A percentile compares a stretch with the other conserved stretches of the same genome.
These are phyloP conservation scores for Takakia lepidozioides DNA, from an alignment of 225 moss, liverwort and hornwort species.

Conservation along the genomic window DNA sequence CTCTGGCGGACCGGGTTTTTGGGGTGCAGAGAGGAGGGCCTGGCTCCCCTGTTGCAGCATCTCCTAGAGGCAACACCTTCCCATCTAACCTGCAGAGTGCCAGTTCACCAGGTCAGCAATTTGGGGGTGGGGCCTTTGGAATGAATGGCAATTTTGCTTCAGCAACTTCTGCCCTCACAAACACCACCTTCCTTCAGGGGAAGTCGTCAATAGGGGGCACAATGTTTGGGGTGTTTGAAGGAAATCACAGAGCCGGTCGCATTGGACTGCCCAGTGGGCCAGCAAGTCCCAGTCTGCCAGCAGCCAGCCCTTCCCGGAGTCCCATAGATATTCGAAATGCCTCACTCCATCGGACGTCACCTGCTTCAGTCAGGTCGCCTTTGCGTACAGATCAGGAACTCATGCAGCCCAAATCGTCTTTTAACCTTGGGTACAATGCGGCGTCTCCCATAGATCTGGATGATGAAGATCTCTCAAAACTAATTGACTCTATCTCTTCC, in stretches of 20 bases:
- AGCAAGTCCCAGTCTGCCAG: slow-evolving; percentile 21
- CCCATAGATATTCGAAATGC: slow-evolving; percentile 50
- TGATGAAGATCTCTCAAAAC: slow-evolving; percentile 69
- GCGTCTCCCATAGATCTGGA: slow-evolving; percentile 95
- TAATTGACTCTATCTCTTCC: slow-evolving; percentile 86
- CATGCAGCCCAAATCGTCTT: slow-evolving; percentile 66
- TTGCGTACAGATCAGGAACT: slow-evolving; percentile 63
- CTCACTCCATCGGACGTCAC: slow-evolving; percentile 43
- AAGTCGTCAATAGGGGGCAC: slow-evolving; percentile 37
- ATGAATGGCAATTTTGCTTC: slow-evolving; percentile 44
- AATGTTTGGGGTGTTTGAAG: slow-evolving; percentile 51
- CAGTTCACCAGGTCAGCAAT: slow-evolving; percentile 41
- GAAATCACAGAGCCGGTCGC: slow-evolving; percentile 63
- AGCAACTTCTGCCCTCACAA: slow-evolving; percentile 37
- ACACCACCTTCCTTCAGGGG: slow-evolving; percentile 55
- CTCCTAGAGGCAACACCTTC: slow-evolving; percentile 33
- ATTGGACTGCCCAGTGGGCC: slow-evolving; percentile 51
- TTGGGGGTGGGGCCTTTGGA: slow-evolving; percentile 31
- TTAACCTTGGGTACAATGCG: slow-evolving; percentile 84
- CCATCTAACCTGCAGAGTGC: slow-evolving; percentile 57
- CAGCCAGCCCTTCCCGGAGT: slow-evolving; percentile 40
- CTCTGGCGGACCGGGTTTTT: slow-evolving; percentile 36
- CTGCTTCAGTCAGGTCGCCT: slow-evolving; percentile 41
- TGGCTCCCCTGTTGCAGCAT: neutral
- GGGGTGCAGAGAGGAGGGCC: slow-evolving; percentile 45